These are phyloP conservation scores for Boechera retrofracta DNA, from an alignment of 345 rosid genomes.

Conservation along the genomic window DNA sequence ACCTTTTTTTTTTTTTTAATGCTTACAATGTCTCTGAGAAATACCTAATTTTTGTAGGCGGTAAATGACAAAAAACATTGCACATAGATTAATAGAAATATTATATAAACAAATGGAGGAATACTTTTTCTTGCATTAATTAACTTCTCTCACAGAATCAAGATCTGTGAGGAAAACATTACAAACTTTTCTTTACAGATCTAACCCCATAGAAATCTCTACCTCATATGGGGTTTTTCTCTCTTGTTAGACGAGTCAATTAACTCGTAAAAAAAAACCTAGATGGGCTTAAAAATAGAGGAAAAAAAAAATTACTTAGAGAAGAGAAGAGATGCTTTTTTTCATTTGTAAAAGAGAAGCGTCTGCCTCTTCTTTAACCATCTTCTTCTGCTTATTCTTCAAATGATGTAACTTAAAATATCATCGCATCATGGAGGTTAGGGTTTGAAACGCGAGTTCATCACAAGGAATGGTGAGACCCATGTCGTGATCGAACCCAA, in stretches of 20 bases:
- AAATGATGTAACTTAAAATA: constrained; percentile 24
- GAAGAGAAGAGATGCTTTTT: constrained; percentile 31
- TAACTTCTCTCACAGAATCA: constrained; percentile 63
- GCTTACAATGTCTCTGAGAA: not conserved
- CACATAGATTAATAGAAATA: constrained; percentile 24
- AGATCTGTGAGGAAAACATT: constrained; percentile 68
- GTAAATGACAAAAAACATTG: constrained; percentile 25
- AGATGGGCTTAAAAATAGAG: constrained; percentile 50
- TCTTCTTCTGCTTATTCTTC: constrained; percentile 58
- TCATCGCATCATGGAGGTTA: constrained; percentile 45
- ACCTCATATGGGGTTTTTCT: constrained; percentile 36
- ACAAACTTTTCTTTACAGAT: constrained; percentile 51
- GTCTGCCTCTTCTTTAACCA: constrained; percentile 29
- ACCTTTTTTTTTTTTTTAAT: not conserved
- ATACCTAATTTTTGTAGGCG: not conserved
- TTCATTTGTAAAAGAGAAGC: constrained; percentile 21
- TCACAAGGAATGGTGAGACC: constrained; percentile 93
- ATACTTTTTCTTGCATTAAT: constrained; percentile 35
- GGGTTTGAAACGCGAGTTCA: constrained; percentile 62
- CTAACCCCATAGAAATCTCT: constrained; percentile 45
- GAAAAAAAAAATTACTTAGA: constrained; percentile 16
- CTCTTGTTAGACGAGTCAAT: constrained; percentile 50
- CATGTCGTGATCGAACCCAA: constrained; percentile 90
- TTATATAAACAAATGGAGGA: constrained; percentile 12
- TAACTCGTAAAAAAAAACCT: constrained; percentile 54